Percentiles rank a stretch among this genome's conserved stretches.
Conservation (phyloP, 805 yeast species). For the Wickerhamomyces ciferrii region DNA sequence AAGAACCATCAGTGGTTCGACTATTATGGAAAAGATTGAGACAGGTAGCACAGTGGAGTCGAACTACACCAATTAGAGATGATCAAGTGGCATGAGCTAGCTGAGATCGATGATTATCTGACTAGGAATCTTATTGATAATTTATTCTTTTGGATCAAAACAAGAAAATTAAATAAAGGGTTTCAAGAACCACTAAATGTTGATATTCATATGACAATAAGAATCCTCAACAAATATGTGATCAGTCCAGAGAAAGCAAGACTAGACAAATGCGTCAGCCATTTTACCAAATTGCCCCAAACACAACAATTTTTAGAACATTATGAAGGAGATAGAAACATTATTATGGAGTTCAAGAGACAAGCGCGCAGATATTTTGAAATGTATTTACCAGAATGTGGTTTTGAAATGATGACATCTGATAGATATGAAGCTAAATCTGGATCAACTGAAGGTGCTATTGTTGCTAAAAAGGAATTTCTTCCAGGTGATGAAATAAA, state of each 20-base stretch:
- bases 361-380: constrained; percentile 32
- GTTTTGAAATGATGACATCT: constrained; percentile 37
- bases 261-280: constrained; percentile 16
- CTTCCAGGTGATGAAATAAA: constrained; percentile 26
- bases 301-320: constrained; percentile 21
- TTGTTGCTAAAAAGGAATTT: constrained; percentile 28
- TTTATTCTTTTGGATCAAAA: constrained; percentile 19
- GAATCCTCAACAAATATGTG: constrained; percentile 8
- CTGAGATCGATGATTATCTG: constrained; percentile 25
- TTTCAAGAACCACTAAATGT: neutral
- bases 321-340: constrained; percentile 13
- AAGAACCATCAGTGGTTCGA: constrained; percentile 1
- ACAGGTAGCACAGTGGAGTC: neutral
- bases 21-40: neutral
- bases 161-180: constrained; percentile 19
- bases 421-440: constrained; percentile 28
- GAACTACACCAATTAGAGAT: no score
- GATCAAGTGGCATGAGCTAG: constrained; percentile 18
- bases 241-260: constrained; percentile 9
- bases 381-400: constrained; percentile 30
- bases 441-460: constrained; percentile 25
- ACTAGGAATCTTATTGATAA: constrained; percentile 22
- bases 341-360: constrained; percentile 25
- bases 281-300: constrained; percentile 19
- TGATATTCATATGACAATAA: constrained; percentile 4